Evolutionary conservation across 106 monocot species (phyloP).

Genomic region (Narthecium ossifragum): DNA sequence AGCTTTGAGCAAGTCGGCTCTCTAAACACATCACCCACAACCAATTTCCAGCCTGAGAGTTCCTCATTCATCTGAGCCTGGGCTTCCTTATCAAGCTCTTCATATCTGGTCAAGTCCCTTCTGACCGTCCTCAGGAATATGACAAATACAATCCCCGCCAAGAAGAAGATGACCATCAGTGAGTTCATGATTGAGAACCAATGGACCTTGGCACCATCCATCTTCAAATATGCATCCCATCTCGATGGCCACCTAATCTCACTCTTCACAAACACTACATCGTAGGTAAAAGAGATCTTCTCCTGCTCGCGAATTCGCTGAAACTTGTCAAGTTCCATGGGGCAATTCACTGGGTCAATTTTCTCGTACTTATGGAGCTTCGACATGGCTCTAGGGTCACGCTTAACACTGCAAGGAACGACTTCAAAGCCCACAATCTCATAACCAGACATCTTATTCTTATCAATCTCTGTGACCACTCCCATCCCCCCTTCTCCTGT

Average conservation of each 20-base stretch:
- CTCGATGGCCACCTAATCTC: constrained; percentile 47
- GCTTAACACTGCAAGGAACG: constrained; percentile 48
- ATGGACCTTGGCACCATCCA: constrained; percentile 37
- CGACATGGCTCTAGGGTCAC: constrained; percentile 16
- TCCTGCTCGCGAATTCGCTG: constrained; percentile 41
- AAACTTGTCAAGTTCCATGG: constrained; percentile 15
- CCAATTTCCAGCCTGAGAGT: constrained; percentile 46
- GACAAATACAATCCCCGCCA: constrained; percentile 55
- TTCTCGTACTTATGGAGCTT: constrained; percentile 38
- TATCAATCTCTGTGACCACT: constrained; percentile 27
- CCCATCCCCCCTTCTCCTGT: constrained; percentile 45
- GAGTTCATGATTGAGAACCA: constrained; percentile 67
- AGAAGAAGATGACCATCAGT: constrained; percentile 43
- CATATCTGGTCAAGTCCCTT: constrained; percentile 47
- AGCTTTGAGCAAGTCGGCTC: constrained; percentile 26
- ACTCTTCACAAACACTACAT: constrained; percentile 49
- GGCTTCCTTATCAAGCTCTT: constrained; percentile 43
- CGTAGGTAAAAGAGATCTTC: constrained; percentile 45
- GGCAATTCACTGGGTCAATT: constrained; percentile 21
- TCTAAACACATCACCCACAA: constrained; percentile 50
- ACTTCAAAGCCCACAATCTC: constrained; percentile 57
- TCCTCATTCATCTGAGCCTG: constrained; percentile 56
- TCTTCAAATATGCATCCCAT: constrained; percentile 53
- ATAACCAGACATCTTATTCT: constrained; percentile 26
- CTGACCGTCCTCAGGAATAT: constrained; percentile 51